Percentiles rank a stretch among this genome's conserved stretches.
Conservation (phyloP, 148 eudicot genomes). For the Tetragonia tetragonoides region DNA sequence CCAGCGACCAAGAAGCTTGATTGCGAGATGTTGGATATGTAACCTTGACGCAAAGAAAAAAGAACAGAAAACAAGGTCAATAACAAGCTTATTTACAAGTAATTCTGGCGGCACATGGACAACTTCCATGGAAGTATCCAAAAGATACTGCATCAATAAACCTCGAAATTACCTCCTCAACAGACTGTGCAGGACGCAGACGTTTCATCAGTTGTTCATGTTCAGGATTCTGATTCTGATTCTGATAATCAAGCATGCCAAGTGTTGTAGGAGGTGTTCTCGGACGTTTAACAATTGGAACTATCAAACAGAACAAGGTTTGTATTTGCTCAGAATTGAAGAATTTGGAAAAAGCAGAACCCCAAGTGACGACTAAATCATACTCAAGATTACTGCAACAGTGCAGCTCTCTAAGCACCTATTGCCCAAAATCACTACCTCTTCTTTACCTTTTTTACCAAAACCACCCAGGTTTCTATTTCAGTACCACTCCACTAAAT, state of each 20-base stretch:
- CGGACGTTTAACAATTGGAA: slow-evolving; percentile 65
- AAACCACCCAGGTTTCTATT: not conserved
- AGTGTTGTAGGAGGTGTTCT: slow-evolving; percentile 64
- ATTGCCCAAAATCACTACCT: not conserved
- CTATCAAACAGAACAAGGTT: slow-evolving; percentile 30
- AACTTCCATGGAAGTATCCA: not conserved
- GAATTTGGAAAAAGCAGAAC: slow-evolving; percentile 1
- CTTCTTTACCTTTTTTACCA: not conserved
- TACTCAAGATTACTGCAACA: not conserved
- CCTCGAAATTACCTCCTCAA: slow-evolving; percentile 62
- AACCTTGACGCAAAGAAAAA: slow-evolving; percentile 45
- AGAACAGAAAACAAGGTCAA: not conserved
- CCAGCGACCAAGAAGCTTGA: slow-evolving; percentile 63
- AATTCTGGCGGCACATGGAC: not conserved
- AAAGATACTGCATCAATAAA: not conserved
- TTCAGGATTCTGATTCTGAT: slow-evolving; percentile 47
- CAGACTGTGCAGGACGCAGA: slow-evolving; percentile 70
- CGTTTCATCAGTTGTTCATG: slow-evolving; percentile 91
- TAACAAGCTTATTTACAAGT: not conserved
- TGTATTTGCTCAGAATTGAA: not conserved
- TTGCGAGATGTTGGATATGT: slow-evolving; percentile 73
- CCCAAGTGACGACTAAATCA: not conserved
- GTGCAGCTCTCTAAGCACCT: not conserved
- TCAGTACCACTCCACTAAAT: not conserved
- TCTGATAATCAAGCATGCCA: slow-evolving; percentile 74